Evolutionary conservation across 1,284 basidiomycete species (phyloP).

Genomic region (Austropuccinia psidii): DNA sequence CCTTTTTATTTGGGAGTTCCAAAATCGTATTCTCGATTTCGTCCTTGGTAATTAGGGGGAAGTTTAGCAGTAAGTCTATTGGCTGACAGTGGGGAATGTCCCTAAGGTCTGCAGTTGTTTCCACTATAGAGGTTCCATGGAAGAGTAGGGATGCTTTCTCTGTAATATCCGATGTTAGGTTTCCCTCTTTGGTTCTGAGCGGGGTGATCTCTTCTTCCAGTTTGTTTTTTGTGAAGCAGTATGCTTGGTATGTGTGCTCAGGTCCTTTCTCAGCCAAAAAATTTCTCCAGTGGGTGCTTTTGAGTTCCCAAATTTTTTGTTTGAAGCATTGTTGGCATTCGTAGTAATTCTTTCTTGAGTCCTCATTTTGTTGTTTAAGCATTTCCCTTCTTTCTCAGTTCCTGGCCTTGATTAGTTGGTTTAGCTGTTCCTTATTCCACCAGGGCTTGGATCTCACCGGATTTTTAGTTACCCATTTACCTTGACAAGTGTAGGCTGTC

Average conservation of each 20-base stretch:
- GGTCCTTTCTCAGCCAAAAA: background rate
- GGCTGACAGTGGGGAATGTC: background rate
- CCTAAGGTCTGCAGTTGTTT: background rate
- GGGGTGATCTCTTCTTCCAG: background rate
- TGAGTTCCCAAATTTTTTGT: background rate
- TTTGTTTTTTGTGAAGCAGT: background rate
- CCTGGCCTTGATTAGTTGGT: background rate
- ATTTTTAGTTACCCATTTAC: no score
- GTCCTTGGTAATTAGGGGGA: background rate
- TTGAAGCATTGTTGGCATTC: conserved; percentile 9
- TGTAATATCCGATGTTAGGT: background rate
- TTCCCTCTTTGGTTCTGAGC: background rate
- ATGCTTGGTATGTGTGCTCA: background rate
- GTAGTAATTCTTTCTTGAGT: background rate
- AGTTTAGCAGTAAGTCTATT: no score
- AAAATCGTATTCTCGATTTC: background rate
- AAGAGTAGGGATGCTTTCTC: background rate
- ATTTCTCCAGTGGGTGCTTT: background rate
- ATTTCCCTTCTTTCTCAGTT: background rate
- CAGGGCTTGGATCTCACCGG: background rate
- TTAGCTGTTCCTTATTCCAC: background rate
- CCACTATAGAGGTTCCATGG: conserved; percentile 4
- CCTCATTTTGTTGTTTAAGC: background rate
- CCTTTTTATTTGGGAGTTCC: background rate
- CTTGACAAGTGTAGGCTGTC: no score